Conservation (phyloP, 768 basidiomycete species). For the Mycena metata region DNA sequence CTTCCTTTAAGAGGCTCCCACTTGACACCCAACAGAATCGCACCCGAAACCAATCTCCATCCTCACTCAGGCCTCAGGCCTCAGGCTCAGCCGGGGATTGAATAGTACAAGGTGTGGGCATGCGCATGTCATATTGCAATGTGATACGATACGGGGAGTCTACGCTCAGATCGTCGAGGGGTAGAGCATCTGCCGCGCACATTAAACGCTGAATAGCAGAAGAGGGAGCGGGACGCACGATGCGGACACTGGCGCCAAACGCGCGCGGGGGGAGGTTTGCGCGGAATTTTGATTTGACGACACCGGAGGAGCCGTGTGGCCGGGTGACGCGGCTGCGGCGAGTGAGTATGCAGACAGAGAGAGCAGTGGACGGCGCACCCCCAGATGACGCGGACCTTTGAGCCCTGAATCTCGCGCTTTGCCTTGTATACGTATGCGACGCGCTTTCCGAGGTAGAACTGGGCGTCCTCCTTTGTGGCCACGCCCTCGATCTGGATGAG, state of each 20-base stretch:
- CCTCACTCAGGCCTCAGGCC: too few relatives aligned
- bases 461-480: slow-evolving; percentile 90
- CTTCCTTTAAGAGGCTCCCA: too few relatives aligned
- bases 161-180: slow-evolving; percentile 81
- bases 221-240: slow-evolving; percentile 68
- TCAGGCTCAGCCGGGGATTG: too few relatives aligned
- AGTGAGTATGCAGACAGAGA: background rate
- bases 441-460: slow-evolving; percentile 99
- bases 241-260: slow-evolving; percentile 93
- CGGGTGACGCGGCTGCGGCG: slow-evolving; percentile 86
- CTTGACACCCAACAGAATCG: too few relatives aligned
- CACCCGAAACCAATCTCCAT: too few relatives aligned
- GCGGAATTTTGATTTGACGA: slow-evolving; percentile 97
- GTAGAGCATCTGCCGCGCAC: slow-evolving; percentile 83
- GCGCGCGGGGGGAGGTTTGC: slow-evolving; percentile 95
- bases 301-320: slow-evolving; percentile 94
- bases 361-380: slow-evolving; percentile 71
- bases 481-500: slow-evolving; percentile 99
- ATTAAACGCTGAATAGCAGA: slow-evolving; percentile 1
- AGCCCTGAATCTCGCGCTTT: slow-evolving; percentile 93
- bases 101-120: too few relatives aligned
- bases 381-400: slow-evolving; percentile 98
- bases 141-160: slow-evolving; percentile 47
- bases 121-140: slow-evolving; percentile 61
- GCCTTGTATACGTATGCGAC: slow-evolving; percentile 99